A percentile compares a stretch with the other conserved stretches of the same genome.
Evolutionary conservation across 331 rosid genomes (phyloP).

Genomic region (Cydonia oblonga): DNA sequence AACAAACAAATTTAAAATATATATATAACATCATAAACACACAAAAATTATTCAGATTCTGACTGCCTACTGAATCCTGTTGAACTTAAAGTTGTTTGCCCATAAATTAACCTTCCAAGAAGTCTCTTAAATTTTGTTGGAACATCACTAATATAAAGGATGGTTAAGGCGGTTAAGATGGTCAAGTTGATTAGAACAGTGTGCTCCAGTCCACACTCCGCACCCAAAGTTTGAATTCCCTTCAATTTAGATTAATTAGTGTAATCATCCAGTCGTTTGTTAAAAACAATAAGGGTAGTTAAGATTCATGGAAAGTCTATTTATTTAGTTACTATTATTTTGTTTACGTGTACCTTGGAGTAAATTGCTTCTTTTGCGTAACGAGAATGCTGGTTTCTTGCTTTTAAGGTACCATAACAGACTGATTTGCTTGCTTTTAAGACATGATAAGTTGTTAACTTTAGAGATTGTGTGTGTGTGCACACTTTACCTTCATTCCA

Average conservation of each 20-base stretch:
- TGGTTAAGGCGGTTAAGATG: background rate
- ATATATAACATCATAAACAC: background rate
- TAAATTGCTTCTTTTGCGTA: background rate
- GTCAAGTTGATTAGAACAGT: background rate
- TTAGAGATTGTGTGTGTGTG: background rate
- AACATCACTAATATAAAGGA: background rate
- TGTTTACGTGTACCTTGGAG: background rate
- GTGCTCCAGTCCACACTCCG: background rate
- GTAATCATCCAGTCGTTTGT: background rate
- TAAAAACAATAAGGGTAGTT: too few relatives aligned
- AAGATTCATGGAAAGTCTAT: background rate
- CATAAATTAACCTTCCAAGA: background rate
- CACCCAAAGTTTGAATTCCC: background rate
- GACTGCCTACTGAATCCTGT: background rate
- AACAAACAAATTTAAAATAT: background rate
- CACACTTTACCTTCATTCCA: too few relatives aligned
- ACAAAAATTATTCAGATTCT: background rate
- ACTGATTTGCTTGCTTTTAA: background rate
- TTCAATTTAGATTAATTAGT: background rate
- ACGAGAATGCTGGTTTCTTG: background rate
- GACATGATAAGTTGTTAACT: background rate
- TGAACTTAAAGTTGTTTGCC: background rate
- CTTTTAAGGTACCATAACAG: too few relatives aligned
- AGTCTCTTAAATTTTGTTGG: background rate
- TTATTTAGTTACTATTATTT: background rate